Base-by-base conservation (phyloP, 495 filamentous ascomycete species). In the Geoglossum glabrum region DNA sequence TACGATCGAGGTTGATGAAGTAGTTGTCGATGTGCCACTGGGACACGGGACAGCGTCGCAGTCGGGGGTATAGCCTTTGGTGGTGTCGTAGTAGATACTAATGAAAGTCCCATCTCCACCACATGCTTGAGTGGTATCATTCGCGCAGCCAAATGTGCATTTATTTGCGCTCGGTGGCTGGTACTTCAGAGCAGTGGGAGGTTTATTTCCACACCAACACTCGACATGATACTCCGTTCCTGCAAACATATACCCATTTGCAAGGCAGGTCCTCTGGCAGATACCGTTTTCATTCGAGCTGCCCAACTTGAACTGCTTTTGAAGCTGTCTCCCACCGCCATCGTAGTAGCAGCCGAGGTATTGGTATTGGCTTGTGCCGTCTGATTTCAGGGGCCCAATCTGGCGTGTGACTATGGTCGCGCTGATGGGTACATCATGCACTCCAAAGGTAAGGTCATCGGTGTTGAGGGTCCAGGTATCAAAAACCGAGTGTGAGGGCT, bases 381-480 rank as follows among this genome's bases (percentile, higher is more conserved):
- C 61, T 0, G 62, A 27, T 11, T 60, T 61, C 4, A 66, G 57
- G 11, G 70, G 70, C 23, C 70, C 70, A 31, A 66, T 51, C 38
- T 66, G 63, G 0, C 56, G 52, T 8, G 60, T 62, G 8, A 65
- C 47, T 6, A 70, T 63, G 5, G 62, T 66, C 6, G 70, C 68
- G 30, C 62, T 64, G 33, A 67, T 64, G 54, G 65, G 57, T 8
- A 71, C 61, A 1, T 65, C 61, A 43, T 71, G 67, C n/a, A 70
- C 65, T 43, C 67, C 65, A 56, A 70, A 68, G 17, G 59, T 65
- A 1, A 69, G 59, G 57, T 75, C 71, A 60, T 72, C 66, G 5
- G 65, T 66, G 57, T 74, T 74, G 26, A 73, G 57, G 19, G 66
- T 72, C 72, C 72, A 73, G 17, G 60, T 57, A 43, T 64, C 68